These are phyloP conservation scores for Hypericum androsaemum DNA, from an alignment of 345 rosid genomes.

Conservation along the genomic window DNA sequence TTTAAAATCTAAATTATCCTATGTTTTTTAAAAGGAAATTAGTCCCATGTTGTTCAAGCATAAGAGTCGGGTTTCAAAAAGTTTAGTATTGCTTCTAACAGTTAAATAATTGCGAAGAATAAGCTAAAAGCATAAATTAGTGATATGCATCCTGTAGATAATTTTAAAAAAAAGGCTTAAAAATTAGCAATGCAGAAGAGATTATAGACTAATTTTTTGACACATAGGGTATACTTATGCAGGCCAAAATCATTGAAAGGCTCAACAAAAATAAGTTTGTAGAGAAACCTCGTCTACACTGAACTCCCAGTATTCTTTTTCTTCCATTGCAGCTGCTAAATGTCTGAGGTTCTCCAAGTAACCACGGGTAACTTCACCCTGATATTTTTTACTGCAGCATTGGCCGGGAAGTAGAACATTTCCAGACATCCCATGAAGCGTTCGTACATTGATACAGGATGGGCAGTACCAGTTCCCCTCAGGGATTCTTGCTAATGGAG, in stretches of 20 bases:
- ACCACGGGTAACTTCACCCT: slow-evolving; percentile 58
- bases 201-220: no score
- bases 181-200: no score
- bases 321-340: slow-evolving; percentile 56
- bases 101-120: no score
- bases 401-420: slow-evolving; percentile 32
- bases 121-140: no score
- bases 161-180: no score
- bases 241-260: background rate
- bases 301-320: slow-evolving; percentile 79
- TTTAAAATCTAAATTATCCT: no score
- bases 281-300: slow-evolving; percentile 68
- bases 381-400: slow-evolving; percentile 43
- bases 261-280: background rate
- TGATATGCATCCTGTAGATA: no score
- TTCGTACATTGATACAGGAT: slow-evolving; percentile 52
- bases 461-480: slow-evolving; percentile 99
- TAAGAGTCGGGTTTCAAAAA: no score
- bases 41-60: no score
- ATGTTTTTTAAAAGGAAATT: no score
- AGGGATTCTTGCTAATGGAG: slow-evolving; percentile 92
- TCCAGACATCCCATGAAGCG: slow-evolving; percentile 41
- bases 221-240: background rate
- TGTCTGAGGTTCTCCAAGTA: slow-evolving; percentile 54
- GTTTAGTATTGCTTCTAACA: no score